Evolutionary conservation across 805 yeast genomes (phyloP), one percentile per base, ranked within the genome.

Genomic region (Kuraishia floccosa): DNA sequence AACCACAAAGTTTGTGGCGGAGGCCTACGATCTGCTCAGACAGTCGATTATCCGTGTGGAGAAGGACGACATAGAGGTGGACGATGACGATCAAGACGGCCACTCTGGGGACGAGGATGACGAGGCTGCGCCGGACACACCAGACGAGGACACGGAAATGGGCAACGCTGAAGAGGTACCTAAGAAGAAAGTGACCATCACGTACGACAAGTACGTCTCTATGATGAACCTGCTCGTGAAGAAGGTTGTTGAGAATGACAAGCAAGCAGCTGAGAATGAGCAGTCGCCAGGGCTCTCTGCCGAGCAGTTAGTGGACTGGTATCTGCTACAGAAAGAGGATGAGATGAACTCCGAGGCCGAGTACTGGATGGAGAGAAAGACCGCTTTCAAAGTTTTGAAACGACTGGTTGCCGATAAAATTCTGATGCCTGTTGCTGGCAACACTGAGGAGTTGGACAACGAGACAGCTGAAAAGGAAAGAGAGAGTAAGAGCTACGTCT

Each of bases 11-110:
- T 83, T 85, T 52, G 97, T 89, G 27, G 80, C 87, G 3, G 97
- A 91, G 50, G 98, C 98, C 0, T 86, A 81, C 52, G 89, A 81
- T 46, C 60, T 91, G 39, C 63, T 91, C 44, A 74, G 91, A 50
- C 94, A 85, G 56, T 82, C 95, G 24, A 87, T 89, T 38, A 85
- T 91, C 43, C 74, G 91, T 38, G 96, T 89, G 25, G 96, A 91
- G 50, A 80, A 79, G 52, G 97, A 89, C 43, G 97, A 89, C 50
- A 68, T 89, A 25, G 91, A 84, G 37, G 64, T 89, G 28, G 91
- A 76, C 9, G 93, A 74, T n/a, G 86, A 68, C 19, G 68, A 53
- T 3, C 41, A 39, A 14, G 47, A 46, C 9, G 44, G 36, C 4
- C 49, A 40, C 9, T 56, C 38, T 13, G 44, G 45, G 17, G 44